Conservation (phyloP, 129 eudicot species). For the Centrapalus pauciflorus region DNA sequence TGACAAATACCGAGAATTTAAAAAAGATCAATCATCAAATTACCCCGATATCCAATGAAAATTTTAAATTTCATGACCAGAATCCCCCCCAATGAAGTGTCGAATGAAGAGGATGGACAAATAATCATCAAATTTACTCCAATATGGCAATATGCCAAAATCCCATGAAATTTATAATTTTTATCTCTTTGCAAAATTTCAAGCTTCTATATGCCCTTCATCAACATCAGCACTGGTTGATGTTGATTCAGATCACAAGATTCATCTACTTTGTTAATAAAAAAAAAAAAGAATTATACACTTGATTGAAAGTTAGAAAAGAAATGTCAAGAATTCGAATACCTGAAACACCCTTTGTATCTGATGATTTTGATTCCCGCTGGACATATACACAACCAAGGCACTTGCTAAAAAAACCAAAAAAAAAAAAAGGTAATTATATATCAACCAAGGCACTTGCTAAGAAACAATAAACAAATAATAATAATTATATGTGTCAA, state of each 20-base stretch:
- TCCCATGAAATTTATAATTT: too few relatives aligned
- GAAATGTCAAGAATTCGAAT: not conserved
- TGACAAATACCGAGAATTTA: too few relatives aligned
- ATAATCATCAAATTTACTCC: not conserved
- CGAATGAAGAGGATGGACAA: not conserved
- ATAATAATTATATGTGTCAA: not conserved
- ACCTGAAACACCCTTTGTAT: conserved; percentile 96
- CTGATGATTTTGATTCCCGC: conserved; percentile 85
- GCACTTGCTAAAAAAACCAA: conserved; percentile 79
- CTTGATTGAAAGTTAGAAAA: not conserved
- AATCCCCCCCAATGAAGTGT: not conserved
- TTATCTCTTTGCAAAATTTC: too few relatives aligned
- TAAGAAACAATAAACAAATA: conserved; percentile 43
- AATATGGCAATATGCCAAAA: too few relatives aligned
- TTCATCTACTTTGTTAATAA: too few relatives aligned
- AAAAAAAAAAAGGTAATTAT: conserved; percentile 8
- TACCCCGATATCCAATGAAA: too few relatives aligned
- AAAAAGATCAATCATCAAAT: too few relatives aligned
- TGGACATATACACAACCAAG: conserved; percentile 97
- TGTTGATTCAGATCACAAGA: too few relatives aligned
- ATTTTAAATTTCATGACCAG: too few relatives aligned
- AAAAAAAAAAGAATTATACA: too few relatives aligned
- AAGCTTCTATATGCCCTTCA: too few relatives aligned
- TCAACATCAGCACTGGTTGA: too few relatives aligned
- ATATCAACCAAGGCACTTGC: conserved; percentile 61